These are phyloP conservation scores for Fonticula alba DNA, from an alignment of 78 protist genomes.

Conservation along the genomic window DNA sequence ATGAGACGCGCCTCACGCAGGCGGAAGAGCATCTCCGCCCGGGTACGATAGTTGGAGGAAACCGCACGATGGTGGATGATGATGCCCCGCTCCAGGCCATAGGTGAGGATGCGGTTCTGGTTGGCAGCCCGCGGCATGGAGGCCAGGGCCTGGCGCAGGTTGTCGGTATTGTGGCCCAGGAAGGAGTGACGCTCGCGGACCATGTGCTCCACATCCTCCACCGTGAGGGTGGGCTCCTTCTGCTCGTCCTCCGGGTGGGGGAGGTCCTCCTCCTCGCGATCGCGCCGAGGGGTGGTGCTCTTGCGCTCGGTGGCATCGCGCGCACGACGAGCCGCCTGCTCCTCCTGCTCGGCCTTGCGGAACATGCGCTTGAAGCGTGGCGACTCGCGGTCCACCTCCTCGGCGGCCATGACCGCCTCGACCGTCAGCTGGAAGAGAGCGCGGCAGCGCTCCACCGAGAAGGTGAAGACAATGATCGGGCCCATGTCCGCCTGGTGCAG, in stretches of 20 bases:
- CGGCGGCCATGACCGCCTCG: background rate
- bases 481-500: too few species aligned
- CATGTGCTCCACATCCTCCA: background rate
- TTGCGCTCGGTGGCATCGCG: background rate
- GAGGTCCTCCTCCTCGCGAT: background rate
- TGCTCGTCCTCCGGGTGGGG: background rate
- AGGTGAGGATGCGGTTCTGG: background rate
- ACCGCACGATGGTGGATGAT: conserved; percentile 36
- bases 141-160: conserved; percentile 9
- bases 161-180: background rate
- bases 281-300: background rate
- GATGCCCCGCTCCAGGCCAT: conserved; percentile 24
- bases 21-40: conserved; percentile 45
- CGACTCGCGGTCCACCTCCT: background rate
- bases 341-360: background rate
- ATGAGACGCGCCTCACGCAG: conserved; percentile 19
- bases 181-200: background rate
- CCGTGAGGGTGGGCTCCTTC: background rate
- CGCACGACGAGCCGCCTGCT: background rate
- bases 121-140: background rate
- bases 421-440: background rate
- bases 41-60: background rate
- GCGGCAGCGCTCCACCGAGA: background rate
- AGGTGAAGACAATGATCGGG: too few species aligned
- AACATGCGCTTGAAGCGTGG: conserved; percentile 1